phyloP scores from a whole-genome alignment of 163 green algal genomes.

The Smithsoniella earleae region DNA sequence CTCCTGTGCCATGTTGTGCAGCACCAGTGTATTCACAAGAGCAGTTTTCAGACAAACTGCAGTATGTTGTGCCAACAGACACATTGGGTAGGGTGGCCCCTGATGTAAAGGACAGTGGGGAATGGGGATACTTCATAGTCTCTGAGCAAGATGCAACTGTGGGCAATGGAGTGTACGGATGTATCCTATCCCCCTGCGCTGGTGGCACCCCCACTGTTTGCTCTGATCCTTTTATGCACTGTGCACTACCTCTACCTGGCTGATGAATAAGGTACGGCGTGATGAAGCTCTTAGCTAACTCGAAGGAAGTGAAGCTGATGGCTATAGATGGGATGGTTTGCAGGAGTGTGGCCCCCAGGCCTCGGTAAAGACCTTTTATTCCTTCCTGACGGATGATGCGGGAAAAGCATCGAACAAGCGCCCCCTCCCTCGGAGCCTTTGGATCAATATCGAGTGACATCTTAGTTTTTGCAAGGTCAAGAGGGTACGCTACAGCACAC shows the following conservation, averaged over 20 bases:
- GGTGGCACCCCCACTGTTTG: not conserved
- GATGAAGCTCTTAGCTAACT: slow-evolving; percentile 39
- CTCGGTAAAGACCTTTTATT: slow-evolving; percentile 60
- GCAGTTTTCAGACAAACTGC: not conserved
- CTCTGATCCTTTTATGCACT: not conserved
- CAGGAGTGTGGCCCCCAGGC: slow-evolving; percentile 67
- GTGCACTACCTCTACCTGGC: not conserved
- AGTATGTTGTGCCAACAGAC: slow-evolving; percentile 23
- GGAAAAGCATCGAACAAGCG: slow-evolving; percentile 2
- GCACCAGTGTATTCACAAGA: not conserved
- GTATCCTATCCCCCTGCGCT: not conserved
- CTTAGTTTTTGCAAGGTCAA: slow-evolving; percentile 88
- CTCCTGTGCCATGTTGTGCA: slow-evolving; percentile 14
- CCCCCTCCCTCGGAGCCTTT: not conserved
- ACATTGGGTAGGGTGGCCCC: too few relatives aligned
- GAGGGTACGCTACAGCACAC: slow-evolving; percentile 66
- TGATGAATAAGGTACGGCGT: not conserved
- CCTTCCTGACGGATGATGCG: slow-evolving; percentile 66
- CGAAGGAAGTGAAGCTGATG: slow-evolving; percentile 70
- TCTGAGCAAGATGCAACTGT: too few relatives aligned
- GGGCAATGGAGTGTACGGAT: too few relatives aligned
- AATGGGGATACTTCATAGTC: too few relatives aligned
- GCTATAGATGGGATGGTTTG: slow-evolving; percentile 58
- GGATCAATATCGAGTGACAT: slow-evolving; percentile 48
- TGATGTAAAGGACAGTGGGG: too few relatives aligned